These are phyloP conservation scores for Prunella vulgaris DNA, from an alignment of 257 asterid species.

Conservation along the genomic window DNA sequence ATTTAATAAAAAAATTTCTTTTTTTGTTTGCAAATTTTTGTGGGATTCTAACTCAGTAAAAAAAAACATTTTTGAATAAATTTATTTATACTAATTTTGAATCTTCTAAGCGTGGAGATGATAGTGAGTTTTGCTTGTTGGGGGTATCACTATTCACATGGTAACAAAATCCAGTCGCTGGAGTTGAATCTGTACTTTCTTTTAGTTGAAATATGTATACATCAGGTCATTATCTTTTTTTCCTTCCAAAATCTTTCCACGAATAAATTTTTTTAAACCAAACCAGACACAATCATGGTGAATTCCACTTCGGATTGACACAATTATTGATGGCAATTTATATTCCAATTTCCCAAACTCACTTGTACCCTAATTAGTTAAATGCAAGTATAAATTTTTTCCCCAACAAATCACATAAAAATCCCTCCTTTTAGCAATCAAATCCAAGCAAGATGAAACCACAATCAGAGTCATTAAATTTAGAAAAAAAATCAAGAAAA, in stretches of 20 bases:
- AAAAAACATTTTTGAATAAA: too few relatives aligned
- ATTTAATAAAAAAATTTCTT: too few relatives aligned
- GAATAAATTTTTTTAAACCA: not conserved
- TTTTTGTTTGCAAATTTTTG: too few relatives aligned
- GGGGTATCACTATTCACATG: too few relatives aligned
- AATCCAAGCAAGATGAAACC: not conserved
- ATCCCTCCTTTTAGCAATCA: constrained; percentile 2
- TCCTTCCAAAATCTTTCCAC: not conserved
- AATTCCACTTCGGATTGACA: not conserved
- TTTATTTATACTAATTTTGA: too few relatives aligned
- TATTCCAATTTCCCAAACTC: not conserved
- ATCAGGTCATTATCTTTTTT: not conserved
- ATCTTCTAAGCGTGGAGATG: too few relatives aligned
- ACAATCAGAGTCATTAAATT: not conserved
- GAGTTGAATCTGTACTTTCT: too few relatives aligned
- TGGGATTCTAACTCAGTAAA: too few relatives aligned
- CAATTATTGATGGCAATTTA: not conserved
- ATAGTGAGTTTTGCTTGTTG: too few relatives aligned
- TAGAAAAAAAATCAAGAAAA: not conserved
- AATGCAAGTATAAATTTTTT: not conserved
- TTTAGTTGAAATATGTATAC: too few relatives aligned
- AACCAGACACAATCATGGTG: constrained; percentile 3
- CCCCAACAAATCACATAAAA: not conserved
- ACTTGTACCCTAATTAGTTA: not conserved
- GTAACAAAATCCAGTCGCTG: too few relatives aligned